Base-by-base conservation (phyloP, 2,329 filamentous ascomycete species). In the Sphaerulina musiva region DNA sequence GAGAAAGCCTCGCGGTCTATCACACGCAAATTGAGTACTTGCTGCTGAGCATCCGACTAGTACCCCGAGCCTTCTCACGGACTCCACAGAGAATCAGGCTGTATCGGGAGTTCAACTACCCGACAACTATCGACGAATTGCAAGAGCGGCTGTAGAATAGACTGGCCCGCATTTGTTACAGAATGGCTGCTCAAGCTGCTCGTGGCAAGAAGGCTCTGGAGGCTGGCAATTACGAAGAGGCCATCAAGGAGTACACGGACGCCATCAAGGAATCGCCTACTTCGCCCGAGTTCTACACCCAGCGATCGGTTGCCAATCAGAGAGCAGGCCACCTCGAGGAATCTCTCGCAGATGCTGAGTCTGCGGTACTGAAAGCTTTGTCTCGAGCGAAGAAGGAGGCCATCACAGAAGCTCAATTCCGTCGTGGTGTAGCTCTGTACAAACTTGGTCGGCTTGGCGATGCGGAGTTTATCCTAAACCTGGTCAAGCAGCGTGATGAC, bases 371-470 rank as follows among this genome's bases (percentile, higher is more conserved):
- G 2, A 77, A 80, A 20, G 87, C 89, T 1, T 79, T 93, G 43
- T 78, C 85, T 58, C 85, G 92, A 40, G 87, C 80, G 32, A 86
- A 85, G 64, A 82, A 87, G 48, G 82, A 89, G 60, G 78, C 86
- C 31, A 89, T 96, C 69, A 78, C 84, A 44, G 81, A 89, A n/a
- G 85, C 88, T 1, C 89, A 96, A 65, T 82, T 93, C 64, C 83
- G 91, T 62, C 82, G 92, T 38, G 87, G 82, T 4, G 81, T 95
- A 10, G 80, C 86, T 9, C 77, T 92, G 26, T 87, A 83, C 69
- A 81, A 84, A 46, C 74, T 90, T 40, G 81, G 80, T 34, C 78
- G 81, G 50, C 89, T 83, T 63, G 89, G 85, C 3, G 86, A 96
- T 70, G 85, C 90, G 0, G 80, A 84, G 55, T 80, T 83, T 61